Evolutionary conservation across 148 eudicot genomes (phyloP), one percentile per base, ranked within the genome.

Genomic region (Gaultheria prostrata): DNA sequence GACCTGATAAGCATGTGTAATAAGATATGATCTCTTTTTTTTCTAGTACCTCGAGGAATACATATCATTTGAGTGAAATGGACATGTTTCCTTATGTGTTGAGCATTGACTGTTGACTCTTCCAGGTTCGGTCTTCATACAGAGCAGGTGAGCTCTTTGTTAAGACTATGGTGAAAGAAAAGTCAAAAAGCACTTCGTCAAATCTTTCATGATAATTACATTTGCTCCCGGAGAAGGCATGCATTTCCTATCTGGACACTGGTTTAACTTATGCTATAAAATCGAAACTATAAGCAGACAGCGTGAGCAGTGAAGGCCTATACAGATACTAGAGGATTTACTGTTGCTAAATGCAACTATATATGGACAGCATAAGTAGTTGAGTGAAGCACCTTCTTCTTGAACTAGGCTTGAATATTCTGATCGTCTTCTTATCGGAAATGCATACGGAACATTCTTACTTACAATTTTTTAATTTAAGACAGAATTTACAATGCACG

Each of bases 81-180:
- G 57, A 14, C 51, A 13, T 45, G 45, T 65, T 5, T 35, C 12
- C 30, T 69, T 69, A 1, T 45, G 28, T 53, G 63, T 50, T 33
- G 46, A n/a, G 28, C 39, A 35, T 50, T 33, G 46, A n/a, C 8
- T 51, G 26, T 84, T 54, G 26, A 75, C 69, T 63, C 17, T 57
- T 84, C 12, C 77, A 85, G 87, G 87, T 85, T 24, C 87, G 87
- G 53, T 85, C 93, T 69, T 91, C 93, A 2, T 90, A 90, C 49
- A 89, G 93, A 81, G 93, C 93, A 80, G 93, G 93, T 54, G 93
- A 91, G 80, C 90, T 91, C 78, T 91, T 91, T 85, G 91, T 91
- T 18, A 78, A 89, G 85, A 87, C 93, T 7, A 91, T 91, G 90
- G 90, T 91, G 77, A 89, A 89, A 86, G 87, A 87, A 84, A 89